Evolutionary conservation across 1,139 yeast species (phyloP), one percentile per base, ranked within the genome.

Genomic region (Schizosaccharomyces versatilis): DNA sequence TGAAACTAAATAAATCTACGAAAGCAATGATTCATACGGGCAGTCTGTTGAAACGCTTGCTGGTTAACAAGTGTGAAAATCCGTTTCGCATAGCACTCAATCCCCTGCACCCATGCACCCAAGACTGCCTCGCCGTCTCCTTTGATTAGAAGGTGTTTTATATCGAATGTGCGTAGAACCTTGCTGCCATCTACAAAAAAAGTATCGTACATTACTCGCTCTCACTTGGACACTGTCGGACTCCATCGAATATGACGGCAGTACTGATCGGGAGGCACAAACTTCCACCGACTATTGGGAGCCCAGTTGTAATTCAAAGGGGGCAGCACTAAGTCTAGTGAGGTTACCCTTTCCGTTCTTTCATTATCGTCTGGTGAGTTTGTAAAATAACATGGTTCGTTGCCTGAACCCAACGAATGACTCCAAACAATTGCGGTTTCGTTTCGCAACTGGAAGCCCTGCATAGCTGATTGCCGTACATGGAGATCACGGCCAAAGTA

Each of bases 381-480:
- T 24, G 32, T 24, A 24, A 24, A 24, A 24, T 24, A 24, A 24
- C 32, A 24, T 7, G 38, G 19, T 44, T 44, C 38, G 14, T 15
- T 14, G n/a, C 32, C 36, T 9, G 19, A 17, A 17, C 14, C 38
- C 36, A 10, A 32, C 7, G n/a, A 12, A 32, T 44, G 49, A 7
- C 38, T 44, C 49, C 49, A 44, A 44, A 44, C 49, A 19, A 19
- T 32, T n/a, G 49, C 49, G 38, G 32, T 15, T n/a, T 44, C 49
- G 38, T 44, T 44, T 32, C 49, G 49, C 10, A 44, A 14, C 14
- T 44, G 49, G 3, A 44, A 32, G 7, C 15, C 19, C n/a, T 32
- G 38, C 19, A 44, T 15, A 17, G 9, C 14, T 14, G 19, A 32
- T 44, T n/a, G 10, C 32, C 15, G 19, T 14, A 14, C 32, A 12